A percentile compares a stretch with the other conserved stretches of the same genome.
phyloP scores from a whole-genome alignment of 345 rosid genomes.

The Rubroshorea leprosula region DNA sequence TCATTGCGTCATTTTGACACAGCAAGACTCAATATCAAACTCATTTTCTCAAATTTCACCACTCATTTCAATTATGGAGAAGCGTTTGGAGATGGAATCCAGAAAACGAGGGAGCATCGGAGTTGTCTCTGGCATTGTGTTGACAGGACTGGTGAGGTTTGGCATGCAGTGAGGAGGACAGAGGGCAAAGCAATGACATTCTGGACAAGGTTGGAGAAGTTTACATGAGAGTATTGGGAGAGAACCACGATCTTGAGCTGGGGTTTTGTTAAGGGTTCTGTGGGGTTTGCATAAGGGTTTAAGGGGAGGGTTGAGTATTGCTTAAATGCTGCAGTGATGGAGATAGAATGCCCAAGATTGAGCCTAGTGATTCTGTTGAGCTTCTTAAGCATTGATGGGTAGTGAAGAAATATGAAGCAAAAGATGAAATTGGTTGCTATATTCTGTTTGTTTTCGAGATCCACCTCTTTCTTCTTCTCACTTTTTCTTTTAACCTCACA shows the following conservation, averaged over 20 bases:
- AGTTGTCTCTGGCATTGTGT: constrained; percentile 6
- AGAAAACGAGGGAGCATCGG: constrained; percentile 6
- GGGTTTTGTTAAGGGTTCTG: constrained; percentile 36
- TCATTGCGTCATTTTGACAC: constrained; percentile 32
- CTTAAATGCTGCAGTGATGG: constrained; percentile 18
- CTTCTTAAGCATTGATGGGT: constrained; percentile 28
- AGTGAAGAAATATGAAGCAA: too few relatives aligned
- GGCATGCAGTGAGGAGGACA: constrained; percentile 76
- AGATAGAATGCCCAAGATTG: constrained; percentile 18
- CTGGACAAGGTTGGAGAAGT: constrained; percentile 50
- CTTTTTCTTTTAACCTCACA: too few relatives aligned
- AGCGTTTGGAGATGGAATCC: constrained; percentile 30
- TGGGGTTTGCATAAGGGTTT: constrained; percentile 18
- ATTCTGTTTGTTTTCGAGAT: too few relatives aligned
- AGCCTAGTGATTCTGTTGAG: constrained; percentile 17
- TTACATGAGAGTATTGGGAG: constrained; percentile 50
- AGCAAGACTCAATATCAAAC: constrained; percentile 52
- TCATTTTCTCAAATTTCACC: constrained; percentile 40
- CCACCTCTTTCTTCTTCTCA: too few relatives aligned
- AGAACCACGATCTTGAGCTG: constrained; percentile 67
- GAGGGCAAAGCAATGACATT: constrained; percentile 60
- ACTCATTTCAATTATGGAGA: constrained; percentile 60
- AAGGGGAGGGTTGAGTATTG: constrained; percentile 20
- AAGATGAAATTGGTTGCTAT: too few relatives aligned
- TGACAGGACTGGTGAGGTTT: constrained; percentile 32